Percentiles rank a stretch among this genome's conserved stretches.
Evolutionary conservation across 768 basidiomycete species (phyloP).

Genomic region (Cubamyces sp.): DNA sequence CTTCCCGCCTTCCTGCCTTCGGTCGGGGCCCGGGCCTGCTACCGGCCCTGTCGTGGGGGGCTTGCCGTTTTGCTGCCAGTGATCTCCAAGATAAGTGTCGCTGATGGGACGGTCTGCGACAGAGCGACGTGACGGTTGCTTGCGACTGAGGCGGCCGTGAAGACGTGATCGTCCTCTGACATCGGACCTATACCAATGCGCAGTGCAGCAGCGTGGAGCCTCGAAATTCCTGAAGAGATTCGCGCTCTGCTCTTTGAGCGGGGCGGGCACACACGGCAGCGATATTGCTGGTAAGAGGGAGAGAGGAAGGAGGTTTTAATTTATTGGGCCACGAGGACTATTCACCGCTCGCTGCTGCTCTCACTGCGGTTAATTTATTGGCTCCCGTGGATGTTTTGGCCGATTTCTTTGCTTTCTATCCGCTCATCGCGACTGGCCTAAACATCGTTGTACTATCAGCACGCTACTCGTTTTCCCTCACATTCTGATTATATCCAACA

Average conservation of each 20-base stretch:
- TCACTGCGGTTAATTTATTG: neutral
- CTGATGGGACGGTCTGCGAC: neutral
- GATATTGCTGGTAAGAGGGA: neutral
- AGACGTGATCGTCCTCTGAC: neutral
- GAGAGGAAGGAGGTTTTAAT: neutral
- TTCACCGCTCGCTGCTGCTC: neutral
- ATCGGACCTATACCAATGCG: neutral
- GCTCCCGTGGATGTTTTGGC: neutral
- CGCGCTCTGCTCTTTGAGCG: neutral
- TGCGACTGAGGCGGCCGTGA: slow-evolving; percentile 13
- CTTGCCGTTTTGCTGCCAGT: neutral
- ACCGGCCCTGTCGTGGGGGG: neutral
- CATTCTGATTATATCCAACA: no score
- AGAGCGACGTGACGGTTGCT: slow-evolving; percentile 23
- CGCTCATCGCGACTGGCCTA: neutral
- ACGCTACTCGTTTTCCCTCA: neutral
- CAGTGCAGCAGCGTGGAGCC: neutral
- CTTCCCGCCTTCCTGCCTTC: neutral
- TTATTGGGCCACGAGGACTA: neutral
- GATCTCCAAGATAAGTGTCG: neutral
- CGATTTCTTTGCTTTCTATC: neutral
- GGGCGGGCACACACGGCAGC: neutral
- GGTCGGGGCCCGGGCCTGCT: neutral
- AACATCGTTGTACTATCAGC: slow-evolving; percentile 4
- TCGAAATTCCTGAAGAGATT: neutral